Percentiles rank a stretch among this genome's conserved stretches.
Conservation (phyloP, 768 basidiomycete species). For the Mycena epipterygia region DNA sequence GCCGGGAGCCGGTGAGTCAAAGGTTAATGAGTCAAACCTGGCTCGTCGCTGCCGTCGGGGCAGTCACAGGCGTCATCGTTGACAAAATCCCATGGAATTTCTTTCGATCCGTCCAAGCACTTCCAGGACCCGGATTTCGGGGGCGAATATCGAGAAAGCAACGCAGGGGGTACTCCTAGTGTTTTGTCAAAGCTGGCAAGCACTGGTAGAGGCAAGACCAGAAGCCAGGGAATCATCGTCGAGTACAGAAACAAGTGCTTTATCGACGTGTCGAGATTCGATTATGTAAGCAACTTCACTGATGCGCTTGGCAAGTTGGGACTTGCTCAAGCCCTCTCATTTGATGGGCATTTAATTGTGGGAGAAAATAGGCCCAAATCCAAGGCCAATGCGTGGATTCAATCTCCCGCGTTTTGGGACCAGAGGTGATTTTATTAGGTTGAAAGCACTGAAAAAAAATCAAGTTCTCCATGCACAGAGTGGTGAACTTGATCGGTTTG, state of each 20-base stretch:
- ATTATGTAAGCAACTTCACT: neutral
- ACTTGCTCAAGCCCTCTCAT: too few relatives aligned
- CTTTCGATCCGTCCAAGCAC: slow-evolving; percentile 85
- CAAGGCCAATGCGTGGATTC: too few relatives aligned
- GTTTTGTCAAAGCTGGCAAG: slow-evolving; percentile 63
- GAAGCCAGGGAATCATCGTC: slow-evolving; percentile 52
- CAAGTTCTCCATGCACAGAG: too few relatives aligned
- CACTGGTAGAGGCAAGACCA: slow-evolving; percentile 57
- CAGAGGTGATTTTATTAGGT: too few relatives aligned
- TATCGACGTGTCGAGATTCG: neutral
- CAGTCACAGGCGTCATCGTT: slow-evolving; percentile 98
- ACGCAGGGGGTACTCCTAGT: slow-evolving; percentile 68
- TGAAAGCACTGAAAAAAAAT: too few relatives aligned
- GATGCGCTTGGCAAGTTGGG: too few relatives aligned
- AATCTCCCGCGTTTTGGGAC: too few relatives aligned
- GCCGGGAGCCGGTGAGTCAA: slow-evolving; percentile 24
- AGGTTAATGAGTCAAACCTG: slow-evolving; percentile 63
- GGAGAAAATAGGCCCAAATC: too few relatives aligned
- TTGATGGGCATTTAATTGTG: too few relatives aligned
- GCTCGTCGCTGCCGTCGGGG: slow-evolving; percentile 94
- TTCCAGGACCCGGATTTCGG: slow-evolving; percentile 71
- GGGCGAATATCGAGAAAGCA: slow-evolving; percentile 70
- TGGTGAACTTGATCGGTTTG: too few relatives aligned
- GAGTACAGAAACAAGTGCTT: neutral
- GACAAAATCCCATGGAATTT: slow-evolving; percentile 84